Evolutionary conservation across 2,329 filamentous ascomycete genomes (phyloP).

Genomic region (Penicillium sp.): DNA sequence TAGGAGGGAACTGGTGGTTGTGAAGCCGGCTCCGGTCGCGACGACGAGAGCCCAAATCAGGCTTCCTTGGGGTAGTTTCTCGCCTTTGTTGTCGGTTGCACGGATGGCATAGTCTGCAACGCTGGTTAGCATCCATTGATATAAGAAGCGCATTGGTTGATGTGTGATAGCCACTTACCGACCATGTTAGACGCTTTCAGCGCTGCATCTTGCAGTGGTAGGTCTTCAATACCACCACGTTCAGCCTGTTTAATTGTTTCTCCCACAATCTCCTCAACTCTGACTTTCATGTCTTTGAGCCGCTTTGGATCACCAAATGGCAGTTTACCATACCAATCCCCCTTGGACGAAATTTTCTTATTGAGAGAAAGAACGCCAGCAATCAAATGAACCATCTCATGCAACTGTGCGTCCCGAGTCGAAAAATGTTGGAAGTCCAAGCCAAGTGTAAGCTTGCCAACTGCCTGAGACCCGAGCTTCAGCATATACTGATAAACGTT

Average conservation of each 20-base stretch:
- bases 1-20: slow-evolving; percentile 51
- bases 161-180: slow-evolving; percentile 31
- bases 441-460: slow-evolving; percentile 40
- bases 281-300: slow-evolving; percentile 22
- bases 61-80: slow-evolving; percentile 43
- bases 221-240: slow-evolving; percentile 21
- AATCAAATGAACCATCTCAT: slow-evolving; percentile 47
- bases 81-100: slow-evolving; percentile 47
- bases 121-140: background rate
- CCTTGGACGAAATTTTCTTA: slow-evolving; percentile 50
- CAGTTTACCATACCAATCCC: slow-evolving; percentile 49
- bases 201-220: slow-evolving; percentile 40
- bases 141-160: background rate
- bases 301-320: slow-evolving; percentile 51
- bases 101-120: slow-evolving; percentile 45
- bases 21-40: slow-evolving; percentile 52
- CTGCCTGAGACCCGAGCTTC: slow-evolving; percentile 39
- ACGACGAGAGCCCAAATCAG: slow-evolving; percentile 43
- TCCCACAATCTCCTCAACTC: slow-evolving; percentile 18
- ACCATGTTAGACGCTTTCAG: slow-evolving; percentile 33
- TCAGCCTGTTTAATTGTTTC: slow-evolving; percentile 19
- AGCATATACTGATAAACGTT: slow-evolving; percentile 47
- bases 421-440: slow-evolving; percentile 42
- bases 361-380: slow-evolving; percentile 48
- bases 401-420: slow-evolving; percentile 38